These are phyloP conservation scores for Globisporangium paroecandrum DNA, from an alignment of 352 stramenopile genomes.

Conservation along the genomic window DNA sequence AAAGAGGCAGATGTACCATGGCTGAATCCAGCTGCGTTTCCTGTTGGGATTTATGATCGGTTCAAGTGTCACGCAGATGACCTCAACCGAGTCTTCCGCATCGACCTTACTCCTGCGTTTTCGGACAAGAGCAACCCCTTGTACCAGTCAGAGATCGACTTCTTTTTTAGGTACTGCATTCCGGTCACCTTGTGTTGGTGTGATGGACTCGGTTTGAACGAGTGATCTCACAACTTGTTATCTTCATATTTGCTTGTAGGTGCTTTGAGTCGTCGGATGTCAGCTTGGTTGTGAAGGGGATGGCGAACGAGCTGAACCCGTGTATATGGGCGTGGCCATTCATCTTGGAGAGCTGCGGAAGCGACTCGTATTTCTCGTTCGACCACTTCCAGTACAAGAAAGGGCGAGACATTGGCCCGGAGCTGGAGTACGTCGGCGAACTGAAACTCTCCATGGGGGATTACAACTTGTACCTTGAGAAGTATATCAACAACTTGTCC, in stretches of 20 bases:
- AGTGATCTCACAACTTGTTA: not conserved
- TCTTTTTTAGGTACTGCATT: constrained; percentile 39
- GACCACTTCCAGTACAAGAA: constrained; percentile 77
- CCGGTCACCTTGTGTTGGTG: not conserved
- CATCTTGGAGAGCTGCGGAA: constrained; percentile 73
- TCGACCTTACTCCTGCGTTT: constrained; percentile 61
- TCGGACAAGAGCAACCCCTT: constrained; percentile 40
- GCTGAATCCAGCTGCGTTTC: constrained; percentile 49
- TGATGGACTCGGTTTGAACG: not conserved
- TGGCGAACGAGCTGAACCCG: constrained; percentile 75
- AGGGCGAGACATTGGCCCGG: constrained; percentile 37
- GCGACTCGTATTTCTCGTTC: constrained; percentile 66
- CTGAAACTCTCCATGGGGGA: constrained; percentile 66
- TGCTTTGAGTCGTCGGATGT: constrained; percentile 80
- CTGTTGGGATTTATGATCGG: constrained; percentile 43
- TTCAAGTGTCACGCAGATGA: constrained; percentile 58
- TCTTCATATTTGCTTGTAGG: constrained; percentile 12
- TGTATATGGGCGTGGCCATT: constrained; percentile 83
- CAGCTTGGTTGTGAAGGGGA: constrained; percentile 74
- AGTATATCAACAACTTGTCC: constrained; percentile 53
- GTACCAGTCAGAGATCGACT: constrained; percentile 63
- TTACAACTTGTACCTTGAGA: constrained; percentile 76
- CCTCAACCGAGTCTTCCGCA: constrained; percentile 56
- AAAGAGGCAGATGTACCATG: constrained; percentile 45
- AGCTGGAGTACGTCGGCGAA: constrained; percentile 69